phyloP scores from a whole-genome alignment of 768 basidiomycete genomes.

The Termitomyces sp. region DNA sequence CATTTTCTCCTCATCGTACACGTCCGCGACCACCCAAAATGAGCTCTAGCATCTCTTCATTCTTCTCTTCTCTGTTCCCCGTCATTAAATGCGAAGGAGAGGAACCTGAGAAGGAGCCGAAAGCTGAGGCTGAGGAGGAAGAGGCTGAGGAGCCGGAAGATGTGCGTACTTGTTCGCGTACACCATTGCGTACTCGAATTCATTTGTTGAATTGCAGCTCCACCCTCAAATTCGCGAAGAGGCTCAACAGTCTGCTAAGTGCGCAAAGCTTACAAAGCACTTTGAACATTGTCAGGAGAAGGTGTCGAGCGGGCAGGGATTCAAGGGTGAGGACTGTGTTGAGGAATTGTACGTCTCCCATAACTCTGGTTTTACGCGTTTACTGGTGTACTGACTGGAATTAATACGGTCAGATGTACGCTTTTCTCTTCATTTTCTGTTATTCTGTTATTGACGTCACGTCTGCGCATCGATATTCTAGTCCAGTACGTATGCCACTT shows the following conservation, averaged over 20 bases:
- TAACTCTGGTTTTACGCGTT: conserved; percentile 9
- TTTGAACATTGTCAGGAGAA: conserved; percentile 92
- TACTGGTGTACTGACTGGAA: conserved; percentile 6
- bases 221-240: conserved; percentile 74
- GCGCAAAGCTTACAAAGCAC: conserved; percentile 69
- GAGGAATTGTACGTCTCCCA: conserved; percentile 73
- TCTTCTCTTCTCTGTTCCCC: conserved; percentile 45
- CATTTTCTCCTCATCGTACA: conserved; percentile 3
- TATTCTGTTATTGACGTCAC: conserved; percentile 9
- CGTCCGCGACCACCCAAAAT: conserved; percentile 22
- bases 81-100: conserved; percentile 43
- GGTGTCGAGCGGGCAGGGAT: conserved; percentile 77
- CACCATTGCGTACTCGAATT: background rate
- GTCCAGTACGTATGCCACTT: conserved; percentile 51
- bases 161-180: conserved; percentile 49
- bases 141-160: conserved; percentile 77
- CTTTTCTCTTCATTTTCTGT: conserved; percentile 8
- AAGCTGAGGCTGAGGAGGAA: conserved; percentile 43
- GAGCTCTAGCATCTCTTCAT: conserved; percentile 36
- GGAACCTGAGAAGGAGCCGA: conserved; percentile 48
- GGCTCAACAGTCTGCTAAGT: conserved; percentile 64
- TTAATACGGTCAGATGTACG: conserved; percentile 27
- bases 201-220: conserved; percentile 34
- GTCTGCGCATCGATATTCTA: conserved; percentile 12
- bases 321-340: conserved; percentile 89